Conservation (phyloP, 1,139 yeast species). For the Arxiozyma heterogenica region DNA sequence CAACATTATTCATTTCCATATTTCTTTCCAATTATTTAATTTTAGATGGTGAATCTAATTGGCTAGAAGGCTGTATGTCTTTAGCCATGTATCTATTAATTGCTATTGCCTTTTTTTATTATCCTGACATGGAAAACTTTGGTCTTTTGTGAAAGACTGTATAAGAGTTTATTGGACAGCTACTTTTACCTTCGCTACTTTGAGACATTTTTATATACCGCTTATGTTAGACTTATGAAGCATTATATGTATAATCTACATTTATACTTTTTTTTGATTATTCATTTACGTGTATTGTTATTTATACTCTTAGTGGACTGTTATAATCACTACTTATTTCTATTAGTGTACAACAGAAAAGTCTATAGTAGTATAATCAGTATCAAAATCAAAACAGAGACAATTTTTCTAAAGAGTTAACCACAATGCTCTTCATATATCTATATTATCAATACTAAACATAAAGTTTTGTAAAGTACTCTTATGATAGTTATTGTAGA, state of each 20-base stretch:
- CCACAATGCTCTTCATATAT: background rate
- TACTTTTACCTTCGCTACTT: background rate
- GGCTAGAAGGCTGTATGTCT: constrained; percentile 94
- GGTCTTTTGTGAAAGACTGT: background rate
- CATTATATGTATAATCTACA: background rate
- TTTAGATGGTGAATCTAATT: constrained; percentile 88
- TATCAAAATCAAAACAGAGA: no score
- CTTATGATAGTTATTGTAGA: background rate
- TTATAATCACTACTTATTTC: no score
- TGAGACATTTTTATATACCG: no score
- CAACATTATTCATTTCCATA: constrained; percentile 78
- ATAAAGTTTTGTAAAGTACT: no score
- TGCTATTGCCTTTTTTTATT: constrained; percentile 77
- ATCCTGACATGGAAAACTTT: constrained; percentile 30
- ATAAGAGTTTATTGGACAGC: background rate
- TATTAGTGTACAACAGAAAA: no score
- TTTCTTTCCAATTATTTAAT: constrained; percentile 80
- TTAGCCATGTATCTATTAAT: constrained; percentile 76
- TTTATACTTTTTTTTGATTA: no score
- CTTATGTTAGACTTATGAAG: no score
- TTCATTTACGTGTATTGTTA: background rate
- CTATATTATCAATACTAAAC: background rate
- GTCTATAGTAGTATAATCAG: background rate
- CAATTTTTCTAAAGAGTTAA: no score
- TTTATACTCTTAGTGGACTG: background rate